Percentiles rank a stretch among this genome's conserved stretches.
These are phyloP conservation scores for Agaricus blazei DNA, from an alignment of 768 basidiomycete genomes.

Conservation along the genomic window DNA sequence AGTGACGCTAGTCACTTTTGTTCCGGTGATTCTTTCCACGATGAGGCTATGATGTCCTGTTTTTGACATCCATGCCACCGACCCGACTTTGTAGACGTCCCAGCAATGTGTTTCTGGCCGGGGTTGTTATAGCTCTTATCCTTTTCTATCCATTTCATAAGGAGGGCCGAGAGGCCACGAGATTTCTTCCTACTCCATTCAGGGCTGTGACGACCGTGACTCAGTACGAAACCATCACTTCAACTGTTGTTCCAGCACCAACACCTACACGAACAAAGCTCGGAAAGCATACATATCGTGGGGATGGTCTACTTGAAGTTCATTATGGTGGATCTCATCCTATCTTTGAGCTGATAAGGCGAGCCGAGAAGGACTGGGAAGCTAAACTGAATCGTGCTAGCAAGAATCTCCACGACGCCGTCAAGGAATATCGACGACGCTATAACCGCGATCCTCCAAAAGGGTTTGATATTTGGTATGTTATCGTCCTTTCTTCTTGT, in stretches of 20 bases:
- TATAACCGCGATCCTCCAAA: slow-evolving; percentile 78
- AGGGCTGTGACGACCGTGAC: slow-evolving; percentile 5
- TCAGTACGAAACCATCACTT: not conserved
- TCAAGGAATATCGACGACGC: slow-evolving; percentile 67
- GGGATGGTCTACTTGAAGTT: slow-evolving; percentile 37
- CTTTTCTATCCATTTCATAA: not conserved
- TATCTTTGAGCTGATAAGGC: slow-evolving; percentile 68
- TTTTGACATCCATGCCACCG: not conserved
- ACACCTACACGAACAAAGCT: slow-evolving; percentile 11
- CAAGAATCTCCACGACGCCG: slow-evolving; percentile 68
- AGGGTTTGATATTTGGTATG: slow-evolving; percentile 86
- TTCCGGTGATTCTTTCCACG: too few relatives aligned
- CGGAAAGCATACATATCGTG: slow-evolving; percentile 27
- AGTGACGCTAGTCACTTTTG: slow-evolving; percentile 1
- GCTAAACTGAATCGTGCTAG: slow-evolving; percentile 63
- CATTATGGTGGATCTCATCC: slow-evolving; percentile 53
- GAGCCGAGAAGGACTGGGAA: slow-evolving; percentile 62
- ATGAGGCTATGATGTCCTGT: too few relatives aligned
- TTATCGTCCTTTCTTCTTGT: slow-evolving; percentile 14
- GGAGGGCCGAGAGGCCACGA: not conserved
- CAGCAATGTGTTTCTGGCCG: not conserved
- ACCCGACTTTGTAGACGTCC: not conserved
- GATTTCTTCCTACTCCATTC: not conserved
- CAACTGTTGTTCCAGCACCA: not conserved
- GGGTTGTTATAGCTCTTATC: not conserved